A percentile compares a stretch with the other conserved stretches of the same genome.
phyloP scores from a whole-genome alignment of 805 yeast genomes.

The Pichia manshurica region DNA sequence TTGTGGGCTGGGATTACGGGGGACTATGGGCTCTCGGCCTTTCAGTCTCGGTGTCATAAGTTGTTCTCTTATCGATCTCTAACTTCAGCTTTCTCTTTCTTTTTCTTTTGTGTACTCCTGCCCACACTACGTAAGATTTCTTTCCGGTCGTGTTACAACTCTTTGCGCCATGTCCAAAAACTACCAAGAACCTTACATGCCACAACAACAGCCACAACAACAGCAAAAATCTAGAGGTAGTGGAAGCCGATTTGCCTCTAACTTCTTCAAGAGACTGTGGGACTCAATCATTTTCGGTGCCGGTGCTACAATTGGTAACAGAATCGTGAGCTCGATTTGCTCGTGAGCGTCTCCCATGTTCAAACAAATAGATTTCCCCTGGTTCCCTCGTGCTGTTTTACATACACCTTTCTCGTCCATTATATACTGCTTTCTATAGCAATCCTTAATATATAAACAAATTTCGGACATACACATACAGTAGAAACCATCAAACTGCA shows the following conservation, averaged over 20 bases:
- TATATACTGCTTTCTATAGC: not conserved
- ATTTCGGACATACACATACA: no score
- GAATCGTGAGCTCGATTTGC: conserved; percentile 68
- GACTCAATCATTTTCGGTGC: conserved; percentile 95
- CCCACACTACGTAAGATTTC: not conserved
- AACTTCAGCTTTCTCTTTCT: no score
- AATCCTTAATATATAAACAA: no score
- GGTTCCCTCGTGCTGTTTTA: not conserved
- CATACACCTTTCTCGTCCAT: not conserved
- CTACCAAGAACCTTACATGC: conserved; percentile 11
- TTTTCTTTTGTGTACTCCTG: no score
- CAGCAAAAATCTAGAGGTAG: conserved; percentile 18
- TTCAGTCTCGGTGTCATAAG: no score
- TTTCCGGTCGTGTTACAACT: not conserved
- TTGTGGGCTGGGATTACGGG: no score
- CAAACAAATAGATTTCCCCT: no score
- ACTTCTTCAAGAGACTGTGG: conserved; percentile 75
- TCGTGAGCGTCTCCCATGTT: conserved; percentile 24
- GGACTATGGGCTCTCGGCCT: no score
- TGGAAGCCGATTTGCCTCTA: conserved; percentile 22
- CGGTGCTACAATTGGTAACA: conserved; percentile 90
- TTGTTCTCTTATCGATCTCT: no score
- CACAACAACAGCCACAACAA: conserved; percentile 16
- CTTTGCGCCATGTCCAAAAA: not conserved
- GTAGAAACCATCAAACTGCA: no score